These are phyloP conservation scores for Agaricus subrufescens DNA, from an alignment of 768 basidiomycete genomes.

Conservation along the genomic window DNA sequence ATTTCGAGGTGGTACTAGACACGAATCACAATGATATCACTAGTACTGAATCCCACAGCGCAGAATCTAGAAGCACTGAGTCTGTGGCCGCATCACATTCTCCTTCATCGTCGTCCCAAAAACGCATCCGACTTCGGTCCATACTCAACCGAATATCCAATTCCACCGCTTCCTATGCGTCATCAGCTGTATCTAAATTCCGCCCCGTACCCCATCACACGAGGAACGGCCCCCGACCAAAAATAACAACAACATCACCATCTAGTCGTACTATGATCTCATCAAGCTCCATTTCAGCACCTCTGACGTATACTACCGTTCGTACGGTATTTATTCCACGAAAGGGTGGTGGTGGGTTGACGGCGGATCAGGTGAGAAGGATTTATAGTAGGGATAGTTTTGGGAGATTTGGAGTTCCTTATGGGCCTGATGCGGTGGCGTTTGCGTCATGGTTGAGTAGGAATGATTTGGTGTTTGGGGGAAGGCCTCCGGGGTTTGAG, in stretches of 20 bases:
- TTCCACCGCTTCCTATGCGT: constrained; percentile 20
- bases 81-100: neutral
- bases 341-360: constrained; percentile 42
- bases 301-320: constrained; percentile 66
- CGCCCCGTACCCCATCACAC: constrained; percentile 45
- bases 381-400: constrained; percentile 66
- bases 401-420: constrained; percentile 69
- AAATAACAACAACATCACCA: constrained; percentile 50
- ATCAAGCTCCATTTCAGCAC: constrained; percentile 68
- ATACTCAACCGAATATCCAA: constrained; percentile 37
- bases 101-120: constrained; percentile 7
- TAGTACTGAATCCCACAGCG: neutral
- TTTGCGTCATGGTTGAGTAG: constrained; percentile 43
- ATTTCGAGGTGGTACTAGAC: constrained; percentile 48
- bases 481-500: constrained; percentile 52
- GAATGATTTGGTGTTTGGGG: constrained; percentile 26
- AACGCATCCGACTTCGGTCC: constrained; percentile 45
- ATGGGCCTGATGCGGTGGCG: constrained; percentile 68
- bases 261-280: constrained; percentile 45
- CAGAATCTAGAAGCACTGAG: neutral
- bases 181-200: constrained; percentile 33
- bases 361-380: constrained; percentile 59
- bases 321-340: constrained; percentile 72
- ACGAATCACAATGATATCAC: neutral
- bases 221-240: constrained; percentile 21